Evolutionary conservation across 2,329 filamentous ascomycete species (phyloP).

Genomic region (Xylaria sp.): DNA sequence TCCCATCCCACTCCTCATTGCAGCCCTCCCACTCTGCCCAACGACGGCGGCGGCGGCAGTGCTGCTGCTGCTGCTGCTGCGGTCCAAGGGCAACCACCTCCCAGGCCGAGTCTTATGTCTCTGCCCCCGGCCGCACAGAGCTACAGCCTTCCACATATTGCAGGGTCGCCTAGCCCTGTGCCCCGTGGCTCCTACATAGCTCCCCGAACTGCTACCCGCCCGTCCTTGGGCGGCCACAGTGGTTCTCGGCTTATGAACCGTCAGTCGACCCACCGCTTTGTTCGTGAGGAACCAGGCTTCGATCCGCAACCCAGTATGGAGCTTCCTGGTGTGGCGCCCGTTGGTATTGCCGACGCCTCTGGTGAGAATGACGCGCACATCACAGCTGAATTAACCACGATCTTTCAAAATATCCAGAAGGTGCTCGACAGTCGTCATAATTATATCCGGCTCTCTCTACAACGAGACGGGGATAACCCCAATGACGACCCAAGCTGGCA

Average conservation of each 20-base stretch:
- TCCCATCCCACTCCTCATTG: constrained; percentile 56
- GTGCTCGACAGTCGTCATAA: constrained; percentile 89
- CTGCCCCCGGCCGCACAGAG: constrained; percentile 45
- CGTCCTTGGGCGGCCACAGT: constrained; percentile 43
- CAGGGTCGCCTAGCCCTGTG: constrained; percentile 38
- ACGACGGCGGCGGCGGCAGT: constrained; percentile 13
- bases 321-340: constrained; percentile 67
- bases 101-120: constrained; percentile 45
- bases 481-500: constrained; percentile 84
- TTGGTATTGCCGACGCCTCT: constrained; percentile 73
- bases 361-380: constrained; percentile 81
- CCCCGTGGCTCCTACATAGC: constrained; percentile 40
- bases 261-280: constrained; percentile 27
- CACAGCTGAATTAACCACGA: constrained; percentile 82
- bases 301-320: constrained; percentile 44
- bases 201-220: constrained; percentile 49
- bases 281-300: constrained; percentile 31
- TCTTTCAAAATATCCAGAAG: constrained; percentile 90
- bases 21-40: constrained; percentile 56
- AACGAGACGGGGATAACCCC: constrained; percentile 85
- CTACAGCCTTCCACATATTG: constrained; percentile 48
- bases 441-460: constrained; percentile 86
- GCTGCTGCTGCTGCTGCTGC: constrained; percentile 24
- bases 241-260: constrained; percentile 32
- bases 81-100: constrained; percentile 37